Evolutionary conservation across 306 rosid species (phyloP), one percentile per base, ranked within the genome.

Genomic region (Fragaria nilgerrensis): DNA sequence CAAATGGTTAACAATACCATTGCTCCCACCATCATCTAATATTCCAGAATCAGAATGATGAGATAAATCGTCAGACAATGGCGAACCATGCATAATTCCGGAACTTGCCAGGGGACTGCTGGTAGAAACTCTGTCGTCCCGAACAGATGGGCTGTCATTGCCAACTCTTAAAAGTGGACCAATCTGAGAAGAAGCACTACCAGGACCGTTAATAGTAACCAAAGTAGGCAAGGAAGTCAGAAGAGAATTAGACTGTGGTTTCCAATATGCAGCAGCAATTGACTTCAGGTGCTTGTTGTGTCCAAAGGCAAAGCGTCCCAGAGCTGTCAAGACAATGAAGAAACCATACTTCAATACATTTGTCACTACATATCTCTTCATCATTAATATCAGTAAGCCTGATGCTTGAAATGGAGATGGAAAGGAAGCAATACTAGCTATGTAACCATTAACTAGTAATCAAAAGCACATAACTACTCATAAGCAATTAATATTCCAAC

Each of bases 1-100:
- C 27, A 86, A 78, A 85, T 87, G 93, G 82, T 86, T 88, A 70
- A 84, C 85, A 52, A 75, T 85, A 70, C 98, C 99, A 77, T 92
- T 96, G 92, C 90, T 91, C 77, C 87, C 87, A 80, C 92, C 92
- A 79, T 90, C 94, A 82, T 89, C 89, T 75, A 90, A 80, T 72
- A 92, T 84, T 86, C 99, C 99, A 25, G 97, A 96, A 91, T 92
- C 97, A 73, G 96, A 96, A 89, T 89, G 99, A 77, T 86, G 98
- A 78, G 96, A 96, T 70, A 96, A 92, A 81, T 88, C 87, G 65
- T 92, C 98, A 78, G 99, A 92, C 79, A 92, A 69, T 25, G 98
- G 99, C 77, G 99, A 96, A 58, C 98, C 98, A 76, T 89, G 97
- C 97, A 89, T 91, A 70, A 96, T 86, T 80, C 92, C 97, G 50